A percentile compares a stretch with the other conserved stretches of the same genome.
Evolutionary conservation across 2,329 filamentous ascomycete genomes (phyloP).

Genomic region (Hypomyces rosellus): DNA sequence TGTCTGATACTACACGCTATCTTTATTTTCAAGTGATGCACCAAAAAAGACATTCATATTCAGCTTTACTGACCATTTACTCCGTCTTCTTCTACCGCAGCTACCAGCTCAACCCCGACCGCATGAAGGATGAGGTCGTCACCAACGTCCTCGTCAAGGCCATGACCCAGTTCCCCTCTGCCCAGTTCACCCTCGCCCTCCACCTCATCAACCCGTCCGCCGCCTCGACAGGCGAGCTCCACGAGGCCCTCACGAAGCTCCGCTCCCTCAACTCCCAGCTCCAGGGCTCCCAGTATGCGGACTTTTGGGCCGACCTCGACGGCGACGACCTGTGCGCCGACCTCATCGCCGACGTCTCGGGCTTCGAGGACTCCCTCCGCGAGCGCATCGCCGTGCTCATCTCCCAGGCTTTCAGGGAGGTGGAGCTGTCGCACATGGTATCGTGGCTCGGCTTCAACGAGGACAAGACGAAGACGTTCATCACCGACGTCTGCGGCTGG

Average conservation of each 20-base stretch:
- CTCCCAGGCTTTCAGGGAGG: slow-evolving; percentile 70
- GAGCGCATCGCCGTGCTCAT: slow-evolving; percentile 84
- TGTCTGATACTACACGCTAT: slow-evolving; percentile 53
- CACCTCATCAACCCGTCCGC: slow-evolving; percentile 84
- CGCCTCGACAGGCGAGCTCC: slow-evolving; percentile 61
- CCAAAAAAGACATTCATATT: not conserved
- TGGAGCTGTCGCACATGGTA: slow-evolving; percentile 62
- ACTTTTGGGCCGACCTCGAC: slow-evolving; percentile 91
- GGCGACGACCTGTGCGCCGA: slow-evolving; percentile 92
- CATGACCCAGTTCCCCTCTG: slow-evolving; percentile 91
- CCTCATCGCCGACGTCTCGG: slow-evolving; percentile 85
- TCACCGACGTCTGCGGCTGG: slow-evolving; percentile 83
- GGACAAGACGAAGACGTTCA: slow-evolving; percentile 67
- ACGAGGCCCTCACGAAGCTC: slow-evolving; percentile 87
- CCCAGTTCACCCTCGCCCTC: slow-evolving; percentile 90
- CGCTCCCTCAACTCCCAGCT: slow-evolving; percentile 78
- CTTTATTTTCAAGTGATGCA: not conserved
- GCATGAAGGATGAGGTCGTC: slow-evolving; percentile 91
- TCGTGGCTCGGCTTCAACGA: slow-evolving; percentile 69
- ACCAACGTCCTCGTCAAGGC: slow-evolving; percentile 99
- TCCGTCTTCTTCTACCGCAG: slow-evolving; percentile 38
- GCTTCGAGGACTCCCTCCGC: slow-evolving; percentile 91
- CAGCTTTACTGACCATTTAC: slow-evolving; percentile 1
- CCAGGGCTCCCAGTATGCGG: slow-evolving; percentile 80
- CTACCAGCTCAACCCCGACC: slow-evolving; percentile 99